These are phyloP conservation scores for Oryza nivara DNA, from an alignment of 176 grass and related monocot genomes.

Conservation along the genomic window DNA sequence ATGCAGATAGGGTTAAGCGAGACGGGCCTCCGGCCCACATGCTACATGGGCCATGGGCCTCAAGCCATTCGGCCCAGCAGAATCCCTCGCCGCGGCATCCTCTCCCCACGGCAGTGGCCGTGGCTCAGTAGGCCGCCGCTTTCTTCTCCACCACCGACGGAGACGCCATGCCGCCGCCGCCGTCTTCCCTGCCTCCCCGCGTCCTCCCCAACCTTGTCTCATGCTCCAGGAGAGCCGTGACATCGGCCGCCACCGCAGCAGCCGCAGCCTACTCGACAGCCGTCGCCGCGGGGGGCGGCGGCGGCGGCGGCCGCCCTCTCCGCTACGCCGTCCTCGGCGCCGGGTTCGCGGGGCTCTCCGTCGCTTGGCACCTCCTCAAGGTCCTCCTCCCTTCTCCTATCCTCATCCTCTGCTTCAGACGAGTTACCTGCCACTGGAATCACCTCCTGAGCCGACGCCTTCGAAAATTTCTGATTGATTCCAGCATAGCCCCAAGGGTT, in stretches of 20 bases:
- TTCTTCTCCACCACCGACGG: no score
- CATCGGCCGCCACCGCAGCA: background rate
- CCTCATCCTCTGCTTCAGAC: background rate
- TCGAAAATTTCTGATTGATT: background rate
- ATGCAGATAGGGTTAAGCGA: no score
- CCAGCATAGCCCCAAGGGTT: conserved; percentile 67
- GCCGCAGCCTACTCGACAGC: background rate
- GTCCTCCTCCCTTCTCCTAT: conserved; percentile 16
- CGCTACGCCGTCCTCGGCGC: conserved; percentile 87
- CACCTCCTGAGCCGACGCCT: conserved; percentile 1
- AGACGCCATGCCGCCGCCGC: conserved; percentile 21
- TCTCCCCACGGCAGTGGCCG: no score
- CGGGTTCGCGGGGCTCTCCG: conserved; percentile 82
- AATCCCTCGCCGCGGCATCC: no score
- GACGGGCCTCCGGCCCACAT: no score
- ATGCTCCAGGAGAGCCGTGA: conserved; percentile 25
- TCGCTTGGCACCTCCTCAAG: conserved; percentile 97
- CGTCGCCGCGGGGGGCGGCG: conserved; percentile 23
- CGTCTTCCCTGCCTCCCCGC: conserved; percentile 14
- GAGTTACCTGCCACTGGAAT: background rate
- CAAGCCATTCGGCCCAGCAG: no score
- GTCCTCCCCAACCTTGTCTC: conserved; percentile 4
- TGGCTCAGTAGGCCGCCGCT: no score
- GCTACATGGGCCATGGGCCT: no score
- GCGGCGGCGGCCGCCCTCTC: conserved; percentile 28